Conservation (phyloP, 768 basidiomycete genomes). For the Psilocybe tampanensis region DNA sequence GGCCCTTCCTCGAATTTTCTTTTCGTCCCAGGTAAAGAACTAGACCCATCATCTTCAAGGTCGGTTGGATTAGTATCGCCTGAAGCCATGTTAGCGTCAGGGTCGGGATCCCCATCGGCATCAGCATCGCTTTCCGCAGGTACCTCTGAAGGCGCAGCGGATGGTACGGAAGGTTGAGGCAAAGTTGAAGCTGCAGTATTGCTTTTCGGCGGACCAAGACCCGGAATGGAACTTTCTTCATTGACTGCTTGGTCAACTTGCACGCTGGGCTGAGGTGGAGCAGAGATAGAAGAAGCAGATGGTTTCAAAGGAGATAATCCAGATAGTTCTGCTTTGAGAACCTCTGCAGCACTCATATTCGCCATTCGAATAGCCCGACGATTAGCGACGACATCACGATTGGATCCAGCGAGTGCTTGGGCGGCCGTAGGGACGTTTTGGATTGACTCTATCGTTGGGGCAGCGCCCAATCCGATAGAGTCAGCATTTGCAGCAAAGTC, state of each 20-base stretch:
- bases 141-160: conserved; percentile 7
- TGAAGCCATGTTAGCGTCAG: conserved; percentile 24
- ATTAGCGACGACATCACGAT: conserved; percentile 88
- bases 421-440: conserved; percentile 61
- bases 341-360: conserved; percentile 95
- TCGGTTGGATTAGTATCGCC: conserved; percentile 20
- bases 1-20: conserved; percentile 53
- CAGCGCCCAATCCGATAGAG: conserved; percentile 74
- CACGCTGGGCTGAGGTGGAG: conserved; percentile 18
- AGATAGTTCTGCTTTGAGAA: conserved; percentile 87
- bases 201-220: conserved; percentile 32
- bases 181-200: background rate
- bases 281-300: conserved; percentile 38
- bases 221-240: conserved; percentile 38
- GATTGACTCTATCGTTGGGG: conserved; percentile 58
- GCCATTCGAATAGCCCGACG: conserved; percentile 91
- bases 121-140: conserved; percentile 26
- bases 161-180: background rate
- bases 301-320: conserved; percentile 52
- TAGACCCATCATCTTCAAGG: conserved; percentile 17
- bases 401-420: conserved; percentile 82
- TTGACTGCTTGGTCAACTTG: conserved; percentile 28
- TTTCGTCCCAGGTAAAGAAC: conserved; percentile 30
- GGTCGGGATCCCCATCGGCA: conserved; percentile 34
- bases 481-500: conserved; percentile 78